phyloP scores from a whole-genome alignment of 305 asterid species.

The Plantago coronopus region DNA sequence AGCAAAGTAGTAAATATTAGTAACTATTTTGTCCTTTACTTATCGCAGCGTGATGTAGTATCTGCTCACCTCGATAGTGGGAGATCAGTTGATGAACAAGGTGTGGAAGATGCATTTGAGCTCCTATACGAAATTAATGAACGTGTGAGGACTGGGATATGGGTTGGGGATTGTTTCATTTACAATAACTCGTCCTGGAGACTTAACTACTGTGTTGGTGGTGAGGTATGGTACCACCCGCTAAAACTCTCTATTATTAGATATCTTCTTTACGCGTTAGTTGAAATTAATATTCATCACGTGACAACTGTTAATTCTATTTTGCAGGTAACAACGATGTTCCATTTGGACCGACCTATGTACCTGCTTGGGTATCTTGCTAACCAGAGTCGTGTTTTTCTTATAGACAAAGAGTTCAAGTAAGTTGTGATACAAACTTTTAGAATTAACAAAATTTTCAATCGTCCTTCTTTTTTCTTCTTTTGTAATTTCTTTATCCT shows the following conservation, averaged over 20 bases:
- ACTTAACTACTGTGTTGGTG: conserved; percentile 97
- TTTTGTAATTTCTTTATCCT: conserved; percentile 18
- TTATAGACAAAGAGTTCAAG: conserved; percentile 97
- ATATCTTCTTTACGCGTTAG: conserved; percentile 1
- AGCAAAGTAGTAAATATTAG: conserved; percentile 11
- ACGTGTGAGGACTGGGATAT: conserved; percentile 90
- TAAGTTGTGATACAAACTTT: conserved; percentile 39
- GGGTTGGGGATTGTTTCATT: conserved; percentile 99
- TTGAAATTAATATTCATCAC: conserved; percentile 20
- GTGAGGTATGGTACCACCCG: conserved; percentile 64
- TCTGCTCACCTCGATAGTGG: conserved; percentile 87
- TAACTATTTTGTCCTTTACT: conserved; percentile 21
- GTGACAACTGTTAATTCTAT: conserved; percentile 8
- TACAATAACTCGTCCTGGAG: conserved; percentile 95
- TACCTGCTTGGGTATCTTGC: conserved; percentile 97
- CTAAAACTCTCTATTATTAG: conserved; percentile 6
- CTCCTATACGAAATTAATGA: conserved; percentile 85
- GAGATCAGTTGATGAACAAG: conserved; percentile 77
- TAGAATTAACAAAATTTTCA: conserved; percentile 10
- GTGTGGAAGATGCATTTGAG: conserved; percentile 94
- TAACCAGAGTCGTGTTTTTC: conserved; percentile 83
- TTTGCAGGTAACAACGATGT: conserved; percentile 90
- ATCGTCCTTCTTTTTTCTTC: conserved; percentile 6
- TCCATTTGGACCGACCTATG: conserved; percentile 97
- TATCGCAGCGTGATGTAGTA: conserved; percentile 86